A percentile compares a stretch with the other conserved stretches of the same genome.
phyloP scores from a whole-genome alignment of 1,284 basidiomycete genomes.

The Ceratorhiza oryzae-sativae region DNA sequence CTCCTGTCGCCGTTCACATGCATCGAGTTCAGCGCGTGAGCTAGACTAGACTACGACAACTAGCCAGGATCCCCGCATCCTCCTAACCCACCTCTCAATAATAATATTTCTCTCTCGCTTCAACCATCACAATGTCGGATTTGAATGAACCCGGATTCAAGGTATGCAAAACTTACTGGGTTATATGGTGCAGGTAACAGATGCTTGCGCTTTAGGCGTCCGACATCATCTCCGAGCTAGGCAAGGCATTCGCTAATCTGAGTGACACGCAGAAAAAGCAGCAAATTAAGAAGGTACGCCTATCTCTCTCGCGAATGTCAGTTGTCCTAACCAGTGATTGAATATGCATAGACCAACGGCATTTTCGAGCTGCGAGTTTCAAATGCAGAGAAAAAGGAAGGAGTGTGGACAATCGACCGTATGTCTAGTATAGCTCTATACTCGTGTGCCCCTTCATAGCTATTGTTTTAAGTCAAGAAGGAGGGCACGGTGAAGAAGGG shows the following conservation, averaged over 20 bases:
- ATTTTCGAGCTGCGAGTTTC: conserved; percentile 90
- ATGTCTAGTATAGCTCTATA: neutral
- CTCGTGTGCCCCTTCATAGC: neutral
- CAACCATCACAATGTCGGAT: conserved; percentile 48
- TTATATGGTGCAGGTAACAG: neutral
- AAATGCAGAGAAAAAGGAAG: conserved; percentile 78
- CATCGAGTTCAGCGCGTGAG: conserved; percentile 9
- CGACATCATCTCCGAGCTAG: conserved; percentile 69
- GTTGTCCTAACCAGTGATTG: no score
- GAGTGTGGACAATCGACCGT: conserved; percentile 88
- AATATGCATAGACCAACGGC: conserved; percentile 75
- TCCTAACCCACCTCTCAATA: neutral
- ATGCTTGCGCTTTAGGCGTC: conserved; percentile 62
- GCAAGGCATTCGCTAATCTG: conserved; percentile 67
- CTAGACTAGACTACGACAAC: neutral
- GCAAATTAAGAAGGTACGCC: conserved; percentile 83
- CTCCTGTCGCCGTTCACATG: conserved; percentile 7
- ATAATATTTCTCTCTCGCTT: neutral
- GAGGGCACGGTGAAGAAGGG: conserved; percentile 83
- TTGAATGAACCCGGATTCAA: conserved; percentile 53
- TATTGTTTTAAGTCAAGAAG: conserved; percentile 74
- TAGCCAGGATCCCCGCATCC: neutral
- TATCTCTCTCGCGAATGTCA: neutral
- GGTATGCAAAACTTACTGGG: conserved; percentile 44
- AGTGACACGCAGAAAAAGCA: conserved; percentile 76